phyloP scores from a whole-genome alignment of 345 rosid species.

The Sonneratia caseolaris region DNA sequence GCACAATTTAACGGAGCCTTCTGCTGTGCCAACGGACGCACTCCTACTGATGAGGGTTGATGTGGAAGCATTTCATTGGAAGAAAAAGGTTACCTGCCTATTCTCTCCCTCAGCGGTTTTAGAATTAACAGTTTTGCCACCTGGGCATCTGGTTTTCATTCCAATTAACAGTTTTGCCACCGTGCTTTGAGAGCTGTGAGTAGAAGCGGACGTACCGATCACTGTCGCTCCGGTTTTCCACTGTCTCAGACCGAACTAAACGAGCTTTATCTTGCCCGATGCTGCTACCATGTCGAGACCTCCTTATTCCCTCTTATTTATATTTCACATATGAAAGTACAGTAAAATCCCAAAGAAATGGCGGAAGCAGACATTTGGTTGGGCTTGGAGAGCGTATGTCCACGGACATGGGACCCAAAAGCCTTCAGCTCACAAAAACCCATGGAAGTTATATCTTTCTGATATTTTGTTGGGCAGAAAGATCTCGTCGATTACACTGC shows the following conservation, averaged over 20 bases:
- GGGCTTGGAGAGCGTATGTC: neutral
- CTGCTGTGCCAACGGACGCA: slow-evolving; percentile 9
- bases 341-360: neutral
- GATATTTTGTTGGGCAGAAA: neutral
- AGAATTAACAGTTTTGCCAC: slow-evolving; percentile 7
- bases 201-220: neutral
- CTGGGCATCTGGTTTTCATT: neutral
- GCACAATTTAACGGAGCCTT: neutral
- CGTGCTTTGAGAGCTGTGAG: neutral
- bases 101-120: neutral
- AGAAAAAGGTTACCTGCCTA: neutral
- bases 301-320: neutral
- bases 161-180: no score
- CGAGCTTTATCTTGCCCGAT: neutral
- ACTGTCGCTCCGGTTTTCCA: neutral
- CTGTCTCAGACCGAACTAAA: neutral
- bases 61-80: neutral
- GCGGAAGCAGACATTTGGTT: neutral
- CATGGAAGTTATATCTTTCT: neutral
- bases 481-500: neutral
- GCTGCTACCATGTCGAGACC: neutral
- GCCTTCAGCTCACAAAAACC: neutral
- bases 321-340: no score
- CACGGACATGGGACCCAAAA: neutral
- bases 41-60: slow-evolving; percentile 1